Percentiles rank a stretch among this genome's conserved stretches.
Conservation (phyloP, 306 rosid species). For the Calophaca sinica region DNA sequence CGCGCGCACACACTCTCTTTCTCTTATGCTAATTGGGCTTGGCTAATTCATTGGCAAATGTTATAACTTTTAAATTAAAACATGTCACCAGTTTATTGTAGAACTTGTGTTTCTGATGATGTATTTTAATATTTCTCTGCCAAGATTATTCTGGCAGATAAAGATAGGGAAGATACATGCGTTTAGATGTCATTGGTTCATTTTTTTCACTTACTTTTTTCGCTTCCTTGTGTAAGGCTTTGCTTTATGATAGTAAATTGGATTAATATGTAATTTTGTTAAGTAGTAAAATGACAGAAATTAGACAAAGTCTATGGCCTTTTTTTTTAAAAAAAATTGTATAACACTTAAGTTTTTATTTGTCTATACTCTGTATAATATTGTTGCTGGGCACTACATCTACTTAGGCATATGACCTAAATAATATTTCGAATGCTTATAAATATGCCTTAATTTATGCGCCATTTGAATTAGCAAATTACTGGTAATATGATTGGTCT, state of each 20-base stretch:
- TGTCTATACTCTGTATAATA: too few relatives aligned
- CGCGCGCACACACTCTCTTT: not conserved
- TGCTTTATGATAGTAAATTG: constrained; percentile 2
- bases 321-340: too few relatives aligned
- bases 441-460: too few relatives aligned
- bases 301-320: not conserved
- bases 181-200: constrained; percentile 29
- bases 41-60: constrained; percentile 5
- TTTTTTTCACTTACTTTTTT: not conserved
- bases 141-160: not conserved
- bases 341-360: too few relatives aligned
- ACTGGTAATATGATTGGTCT: too few relatives aligned
- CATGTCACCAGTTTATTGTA: constrained; percentile 17
- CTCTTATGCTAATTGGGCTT: constrained; percentile 17
- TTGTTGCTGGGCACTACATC: too few relatives aligned
- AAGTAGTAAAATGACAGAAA: constrained; percentile 5
- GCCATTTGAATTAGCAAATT: too few relatives aligned
- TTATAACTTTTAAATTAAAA: constrained; percentile 20
- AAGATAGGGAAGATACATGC: constrained; percentile 19
- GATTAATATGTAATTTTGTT: constrained; percentile 4
- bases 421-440: too few relatives aligned
- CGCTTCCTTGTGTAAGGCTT: not conserved
- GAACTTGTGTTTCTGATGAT: constrained; percentile 16
- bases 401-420: too few relatives aligned
- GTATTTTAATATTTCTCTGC: not conserved